Evolutionary conservation across 441 rosid species (phyloP).

Genomic region (Macaranga tanarius): DNA sequence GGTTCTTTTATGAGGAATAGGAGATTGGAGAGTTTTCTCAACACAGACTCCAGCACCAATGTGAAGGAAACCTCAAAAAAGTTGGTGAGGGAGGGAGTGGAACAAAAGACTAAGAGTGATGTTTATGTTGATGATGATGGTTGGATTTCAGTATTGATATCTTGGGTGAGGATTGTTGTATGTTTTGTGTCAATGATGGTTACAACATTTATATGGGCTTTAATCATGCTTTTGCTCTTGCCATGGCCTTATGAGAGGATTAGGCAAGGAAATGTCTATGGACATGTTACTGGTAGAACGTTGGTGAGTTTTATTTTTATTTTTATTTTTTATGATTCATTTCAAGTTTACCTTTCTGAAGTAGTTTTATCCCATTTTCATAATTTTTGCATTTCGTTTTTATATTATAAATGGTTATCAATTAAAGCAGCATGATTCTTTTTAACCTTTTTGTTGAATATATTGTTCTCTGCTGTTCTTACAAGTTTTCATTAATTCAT

Average conservation of each 20-base stretch:
- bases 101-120: slow-evolving; percentile 6
- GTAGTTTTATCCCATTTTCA: not conserved
- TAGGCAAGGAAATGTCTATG: slow-evolving; percentile 52
- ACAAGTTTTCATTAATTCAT: not conserved
- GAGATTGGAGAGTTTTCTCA: slow-evolving; percentile 43
- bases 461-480: not conserved
- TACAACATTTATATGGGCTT: slow-evolving; percentile 45
- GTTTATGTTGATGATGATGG: slow-evolving; percentile 44
- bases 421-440: not conserved
- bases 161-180: slow-evolving; percentile 42
- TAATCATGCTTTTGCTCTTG: slow-evolving; percentile 41
- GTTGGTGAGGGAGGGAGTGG: slow-evolving; percentile 21
- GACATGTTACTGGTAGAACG: slow-evolving; percentile 63
- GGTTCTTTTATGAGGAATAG: slow-evolving; percentile 43
- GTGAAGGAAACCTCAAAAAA: slow-evolving; percentile 23
- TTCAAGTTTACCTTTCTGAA: not conserved
- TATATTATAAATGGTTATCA: not conserved
- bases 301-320: slow-evolving; percentile 38
- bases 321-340: not conserved
- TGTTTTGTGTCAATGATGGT: slow-evolving; percentile 53
- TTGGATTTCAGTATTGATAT: slow-evolving; percentile 38
- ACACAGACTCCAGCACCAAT: slow-evolving; percentile 27
- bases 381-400: not conserved
- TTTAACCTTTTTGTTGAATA: too few relatives aligned
- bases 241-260: slow-evolving; percentile 55